Evolutionary conservation across 1,284 basidiomycete genomes (phyloP), one percentile per base, ranked within the genome.

Genomic region (Moesziomyces globuligerus): DNA sequence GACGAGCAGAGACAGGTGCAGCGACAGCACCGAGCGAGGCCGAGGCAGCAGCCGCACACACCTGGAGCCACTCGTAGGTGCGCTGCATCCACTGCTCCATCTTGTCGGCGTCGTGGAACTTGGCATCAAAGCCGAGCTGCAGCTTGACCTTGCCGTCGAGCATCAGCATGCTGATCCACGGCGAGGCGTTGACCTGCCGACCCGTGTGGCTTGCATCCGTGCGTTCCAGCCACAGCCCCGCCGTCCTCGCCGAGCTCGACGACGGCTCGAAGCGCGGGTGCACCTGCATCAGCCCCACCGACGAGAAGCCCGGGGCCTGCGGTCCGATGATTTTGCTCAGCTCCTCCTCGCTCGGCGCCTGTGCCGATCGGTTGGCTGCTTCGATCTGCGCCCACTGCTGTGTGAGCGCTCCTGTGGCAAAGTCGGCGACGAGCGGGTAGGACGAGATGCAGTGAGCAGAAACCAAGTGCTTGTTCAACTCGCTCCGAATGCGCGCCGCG

Each of bases 161-260:
- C 3, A 48, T 47, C 17, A 67, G 20, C 62, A 71, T 60, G 28
- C 56, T 54, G 26, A 71, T 57, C 68, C 68, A 71, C 7, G 68
- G 68, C 20, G 68, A 71, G 18, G 64, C 53, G 45, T 61, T 61
- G 18, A 71, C 49, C 42, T 71, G 68, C 17, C 68, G 36, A 13
- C 68, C 68, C 20, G 28, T 39, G 32, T 71, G 68, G 3, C n/a
- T 26, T 3, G 29, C 13, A 25, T 59, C 61, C 10, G 10, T 26
- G 7, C 62, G 40, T 20, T 60, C 48, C 4, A 71, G 28, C 56
- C 53, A 67, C 34, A 60, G 6, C 7, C 60, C 60, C 4, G 48
- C 34, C 7, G 29, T 40, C 4, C 48, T 41, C 13, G 51, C 46
- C 10, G 13, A 28, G 1, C 56, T 9, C 7, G 51, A 56, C 7